Conservation (phyloP, 352 stramenopile genomes). For the Elongisporangium senticosum region DNA sequence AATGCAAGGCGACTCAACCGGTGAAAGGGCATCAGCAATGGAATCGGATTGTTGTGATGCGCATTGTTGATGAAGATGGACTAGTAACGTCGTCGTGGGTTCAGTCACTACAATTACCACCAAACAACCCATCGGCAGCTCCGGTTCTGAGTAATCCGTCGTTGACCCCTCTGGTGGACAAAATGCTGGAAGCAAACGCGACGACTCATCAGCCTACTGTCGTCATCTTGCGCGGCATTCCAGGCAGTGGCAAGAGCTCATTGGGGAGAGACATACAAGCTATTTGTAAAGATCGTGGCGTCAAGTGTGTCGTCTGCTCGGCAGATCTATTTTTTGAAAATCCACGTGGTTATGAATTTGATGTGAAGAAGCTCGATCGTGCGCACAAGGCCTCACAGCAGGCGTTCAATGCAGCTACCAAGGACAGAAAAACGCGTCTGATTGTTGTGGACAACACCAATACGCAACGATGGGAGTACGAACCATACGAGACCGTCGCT, state of each 20-base stretch:
- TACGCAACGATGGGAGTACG: conserved; percentile 67
- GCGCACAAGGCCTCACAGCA: conserved; percentile 46
- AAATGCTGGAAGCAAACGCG: conserved; percentile 24
- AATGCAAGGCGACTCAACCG: background rate
- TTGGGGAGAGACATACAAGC: conserved; percentile 31
- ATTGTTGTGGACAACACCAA: conserved; percentile 75
- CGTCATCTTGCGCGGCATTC: conserved; percentile 64
- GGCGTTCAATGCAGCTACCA: conserved; percentile 31
- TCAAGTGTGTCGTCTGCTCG: conserved; percentile 37
- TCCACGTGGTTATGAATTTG: conserved; percentile 53
- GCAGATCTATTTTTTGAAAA: conserved; percentile 68
- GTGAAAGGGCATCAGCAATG: conserved; percentile 16
- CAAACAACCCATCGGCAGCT: conserved; percentile 2
- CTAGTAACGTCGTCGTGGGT: background rate
- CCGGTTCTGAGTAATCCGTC: conserved; percentile 22
- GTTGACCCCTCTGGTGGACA: conserved; percentile 26
- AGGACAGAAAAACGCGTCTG: conserved; percentile 13
- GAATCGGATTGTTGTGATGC: conserved; percentile 14
- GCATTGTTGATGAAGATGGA: conserved; percentile 10
- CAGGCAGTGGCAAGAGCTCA: conserved; percentile 69
- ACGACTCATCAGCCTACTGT: conserved; percentile 21
- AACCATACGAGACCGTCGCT: conserved; percentile 38
- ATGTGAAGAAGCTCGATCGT: conserved; percentile 35
- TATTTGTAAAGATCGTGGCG: conserved; percentile 24
- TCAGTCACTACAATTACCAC: conserved; percentile 21